Conservation (phyloP, 257 asterid genomes). For the Euphrasia confusa region DNA sequence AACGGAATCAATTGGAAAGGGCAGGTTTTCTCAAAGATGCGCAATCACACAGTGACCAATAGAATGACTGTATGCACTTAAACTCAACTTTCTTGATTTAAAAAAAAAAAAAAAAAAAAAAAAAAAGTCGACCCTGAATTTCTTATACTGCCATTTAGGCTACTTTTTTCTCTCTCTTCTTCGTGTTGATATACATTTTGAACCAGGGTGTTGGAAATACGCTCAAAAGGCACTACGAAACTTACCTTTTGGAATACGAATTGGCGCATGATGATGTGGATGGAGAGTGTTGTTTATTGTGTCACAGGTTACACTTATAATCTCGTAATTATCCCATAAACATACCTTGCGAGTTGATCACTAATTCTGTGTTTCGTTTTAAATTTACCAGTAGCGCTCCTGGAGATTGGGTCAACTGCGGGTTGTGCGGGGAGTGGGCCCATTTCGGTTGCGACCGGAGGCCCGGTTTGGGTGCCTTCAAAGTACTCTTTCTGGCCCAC, state of each 20-base stretch:
- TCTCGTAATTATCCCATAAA: not conserved
- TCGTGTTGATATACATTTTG: conserved; percentile 4
- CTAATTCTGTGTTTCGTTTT: conserved; percentile 30
- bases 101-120: not conserved
- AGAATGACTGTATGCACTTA: conserved; percentile 75
- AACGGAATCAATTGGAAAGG: conserved; percentile 99
- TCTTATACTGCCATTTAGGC: not conserved
- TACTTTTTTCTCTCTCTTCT: not conserved
- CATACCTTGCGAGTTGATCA: not conserved
- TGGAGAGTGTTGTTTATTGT: conserved; percentile 96
- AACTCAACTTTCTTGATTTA: conserved; percentile 12
- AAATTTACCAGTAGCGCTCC: conserved; percentile 86
- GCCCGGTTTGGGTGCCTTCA: conserved; percentile 97
- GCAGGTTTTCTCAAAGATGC: conserved; percentile 99
- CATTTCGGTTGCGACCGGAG: conserved; percentile 97
- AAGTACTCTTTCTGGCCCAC: conserved; percentile 43
- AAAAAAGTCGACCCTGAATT: not conserved
- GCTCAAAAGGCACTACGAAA: conserved; percentile 91
- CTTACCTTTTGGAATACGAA: conserved; percentile 95
- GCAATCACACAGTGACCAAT: conserved; percentile 90
- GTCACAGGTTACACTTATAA: conserved; percentile 63
- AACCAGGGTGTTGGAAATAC: conserved; percentile 97
- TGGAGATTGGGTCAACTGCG: conserved; percentile 99
- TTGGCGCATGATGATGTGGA: conserved; percentile 98
- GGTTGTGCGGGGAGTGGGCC: conserved; percentile 99